Percentiles rank a stretch among this genome's conserved stretches.
phyloP scores from a whole-genome alignment of 1,284 basidiomycete genomes.

The Cryptococcus sp. region DNA sequence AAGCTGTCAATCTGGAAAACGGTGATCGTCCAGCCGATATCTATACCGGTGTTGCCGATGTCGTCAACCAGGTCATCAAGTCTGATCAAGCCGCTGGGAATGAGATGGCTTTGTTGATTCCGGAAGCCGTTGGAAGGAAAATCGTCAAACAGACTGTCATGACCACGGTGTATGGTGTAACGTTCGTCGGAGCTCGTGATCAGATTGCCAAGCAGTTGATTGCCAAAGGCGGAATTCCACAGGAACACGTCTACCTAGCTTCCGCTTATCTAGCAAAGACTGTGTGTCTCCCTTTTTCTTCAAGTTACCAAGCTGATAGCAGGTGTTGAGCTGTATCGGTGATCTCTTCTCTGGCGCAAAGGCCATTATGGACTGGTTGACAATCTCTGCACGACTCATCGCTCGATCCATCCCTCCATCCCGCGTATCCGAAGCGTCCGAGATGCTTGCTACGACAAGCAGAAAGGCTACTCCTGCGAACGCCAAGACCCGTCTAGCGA shows the following conservation, averaged over 20 bases:
- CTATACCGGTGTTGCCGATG: conserved; percentile 83
- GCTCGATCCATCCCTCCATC: conserved; percentile 79
- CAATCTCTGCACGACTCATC: conserved; percentile 74
- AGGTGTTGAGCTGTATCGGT: conserved; percentile 79
- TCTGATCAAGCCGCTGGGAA: conserved; percentile 54
- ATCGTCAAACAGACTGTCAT: conserved; percentile 99
- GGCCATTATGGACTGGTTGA: conserved; percentile 88
- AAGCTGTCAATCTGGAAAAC: conserved; percentile 85
- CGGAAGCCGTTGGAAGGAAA: conserved; percentile 83
- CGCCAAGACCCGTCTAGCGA: conserved; percentile 53
- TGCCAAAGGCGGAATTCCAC: conserved; percentile 67
- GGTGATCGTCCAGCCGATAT: conserved; percentile 91
- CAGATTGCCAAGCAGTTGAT: conserved; percentile 89
- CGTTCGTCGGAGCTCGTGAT: conserved; percentile 88
- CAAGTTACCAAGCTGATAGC: background rate
- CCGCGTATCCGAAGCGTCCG: conserved; percentile 58
- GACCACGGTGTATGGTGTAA: conserved; percentile 99
- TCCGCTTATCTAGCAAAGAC: conserved; percentile 77
- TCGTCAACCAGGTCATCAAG: conserved; percentile 53
- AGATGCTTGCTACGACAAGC: conserved; percentile 2
- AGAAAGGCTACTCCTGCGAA: background rate
- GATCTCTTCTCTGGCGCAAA: conserved; percentile 90
- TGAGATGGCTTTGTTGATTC: conserved; percentile 60
- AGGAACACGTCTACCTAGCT: conserved; percentile 69
- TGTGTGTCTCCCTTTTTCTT: conserved; percentile 46